Percentiles rank a stretch among this genome's conserved stretches.
Evolutionary conservation across 768 basidiomycete genomes (phyloP).

Genomic region (Naematelia encephala): DNA sequence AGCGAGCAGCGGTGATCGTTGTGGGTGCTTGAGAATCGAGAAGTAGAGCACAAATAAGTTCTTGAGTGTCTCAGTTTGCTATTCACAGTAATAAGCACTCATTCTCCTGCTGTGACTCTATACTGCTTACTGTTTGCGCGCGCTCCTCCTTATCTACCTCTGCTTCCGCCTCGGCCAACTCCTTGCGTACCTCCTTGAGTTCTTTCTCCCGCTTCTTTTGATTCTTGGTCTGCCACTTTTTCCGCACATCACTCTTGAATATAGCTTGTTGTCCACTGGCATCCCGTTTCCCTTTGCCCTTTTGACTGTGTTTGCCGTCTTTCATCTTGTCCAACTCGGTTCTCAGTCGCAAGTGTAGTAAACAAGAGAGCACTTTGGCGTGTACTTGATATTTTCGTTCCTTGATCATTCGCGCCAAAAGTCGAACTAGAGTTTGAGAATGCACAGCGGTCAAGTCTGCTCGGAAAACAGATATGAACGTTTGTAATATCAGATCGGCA

Average conservation of each 20-base stretch:
- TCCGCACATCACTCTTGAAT: constrained; percentile 51
- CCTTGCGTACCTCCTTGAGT: constrained; percentile 81
- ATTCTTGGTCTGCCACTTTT: constrained; percentile 87
- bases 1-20: constrained; percentile 70
- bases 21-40: constrained; percentile 82
- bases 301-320: constrained; percentile 38
- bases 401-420: constrained; percentile 93
- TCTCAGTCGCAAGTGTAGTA: constrained; percentile 79
- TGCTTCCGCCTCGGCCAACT: constrained; percentile 90
- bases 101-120: background rate
- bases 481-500: constrained; percentile 77
- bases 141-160: constrained; percentile 90
- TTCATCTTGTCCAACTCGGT: constrained; percentile 74
- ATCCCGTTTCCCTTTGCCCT: constrained; percentile 56
- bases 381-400: constrained; percentile 86
- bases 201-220: constrained; percentile 79
- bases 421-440: constrained; percentile 82
- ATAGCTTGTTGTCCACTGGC: constrained; percentile 59
- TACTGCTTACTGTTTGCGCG: constrained; percentile 63
- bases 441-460: constrained; percentile 73
- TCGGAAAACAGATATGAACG: constrained; percentile 76
- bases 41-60: constrained; percentile 96
- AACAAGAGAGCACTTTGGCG: constrained; percentile 78
- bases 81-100: constrained; percentile 9
- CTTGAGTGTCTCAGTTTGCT: constrained; percentile 99